Base-by-base conservation (phyloP, 2,329 filamentous ascomycete species). In the Calonectria hongkongensis region DNA sequence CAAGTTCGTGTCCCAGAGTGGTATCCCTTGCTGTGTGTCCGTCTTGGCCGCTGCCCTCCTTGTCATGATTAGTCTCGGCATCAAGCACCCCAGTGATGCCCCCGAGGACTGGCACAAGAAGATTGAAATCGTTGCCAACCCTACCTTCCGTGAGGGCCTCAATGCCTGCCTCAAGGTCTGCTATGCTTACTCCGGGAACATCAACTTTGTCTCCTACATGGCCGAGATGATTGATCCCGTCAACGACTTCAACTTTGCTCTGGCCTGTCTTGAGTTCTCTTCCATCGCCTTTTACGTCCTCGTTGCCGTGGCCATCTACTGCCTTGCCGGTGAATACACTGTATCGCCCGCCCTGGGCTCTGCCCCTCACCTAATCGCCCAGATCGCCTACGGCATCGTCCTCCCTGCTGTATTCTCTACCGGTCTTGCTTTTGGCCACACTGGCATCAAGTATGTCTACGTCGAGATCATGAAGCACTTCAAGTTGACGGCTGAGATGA, bases 111-210 rank as follows among this genome's bases (percentile, higher is more conserved):
- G 78, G 72, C 70, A 81, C 62, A 79, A 79, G 71, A 74, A 83
- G 21, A 76, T 84, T 62, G 74, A 76, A 58, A 56, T 83, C 27
- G 75, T 82, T 9, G 81, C 76, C 3, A 68, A 79, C 51, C 82
- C 83, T 3, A 76, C 69, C 65, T 84, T 84, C 71, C 76, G 78
- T 12, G 77, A 82, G 21, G 82, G 81, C 10, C 75, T 84, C 69
- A 82, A 78, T 66, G 79, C 81, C 2, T 83, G 81, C 64, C 80
- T 84, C 70, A 81, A 82, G 73, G 79, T 84, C 56, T 80, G 78
- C 75, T 84, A 83, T 71, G 82, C 83, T 36, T 84, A 82, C 74
- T 83, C 83, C 8, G 83, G 83, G 18, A 83, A 85, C 75, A 82
- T 83, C 62, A 83, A 81, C 70, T 83, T 83, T 54, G 82, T 86